These are phyloP conservation scores for Cordyceps cicadae DNA, from an alignment of 2,329 filamentous ascomycete species.

Conservation along the genomic window DNA sequence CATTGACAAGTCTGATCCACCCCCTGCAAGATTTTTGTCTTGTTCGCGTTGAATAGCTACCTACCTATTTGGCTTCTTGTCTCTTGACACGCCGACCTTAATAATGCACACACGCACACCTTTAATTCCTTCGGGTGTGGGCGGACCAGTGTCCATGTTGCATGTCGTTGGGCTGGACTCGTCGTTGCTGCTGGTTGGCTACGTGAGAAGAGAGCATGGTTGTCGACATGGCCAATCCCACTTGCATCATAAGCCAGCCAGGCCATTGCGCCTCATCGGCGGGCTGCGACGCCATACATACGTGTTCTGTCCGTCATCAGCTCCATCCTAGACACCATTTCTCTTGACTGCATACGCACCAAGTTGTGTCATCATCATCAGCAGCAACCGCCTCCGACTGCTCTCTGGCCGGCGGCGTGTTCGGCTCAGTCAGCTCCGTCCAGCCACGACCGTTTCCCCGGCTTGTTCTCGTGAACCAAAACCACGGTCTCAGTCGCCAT, in stretches of 20 bases:
- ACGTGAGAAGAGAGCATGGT: neutral
- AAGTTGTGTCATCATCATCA: neutral
- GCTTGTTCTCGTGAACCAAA: neutral
- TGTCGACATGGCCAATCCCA: neutral
- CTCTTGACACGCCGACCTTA: neutral
- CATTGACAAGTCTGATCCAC: slow-evolving; percentile 6
- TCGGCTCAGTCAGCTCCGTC: neutral
- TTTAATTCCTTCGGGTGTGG: neutral
- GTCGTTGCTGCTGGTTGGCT: neutral
- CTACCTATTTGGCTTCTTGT: neutral
- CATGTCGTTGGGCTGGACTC: neutral
- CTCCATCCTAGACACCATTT: neutral
- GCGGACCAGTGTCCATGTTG: neutral
- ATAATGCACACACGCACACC: neutral
- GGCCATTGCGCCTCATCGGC: slow-evolving; percentile 1
- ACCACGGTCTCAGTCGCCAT: neutral
- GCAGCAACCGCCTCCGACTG: neutral
- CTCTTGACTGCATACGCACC: too few species aligned
- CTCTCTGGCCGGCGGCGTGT: neutral
- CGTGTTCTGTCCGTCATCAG: neutral
- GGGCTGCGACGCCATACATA: slow-evolving; percentile 1
- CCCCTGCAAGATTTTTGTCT: too few species aligned
- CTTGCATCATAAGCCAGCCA: slow-evolving; percentile 2
- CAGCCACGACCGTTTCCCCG: neutral
- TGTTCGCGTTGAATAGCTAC: neutral